These are phyloP conservation scores for Curvularia eragrostidis DNA, from an alignment of 2,329 filamentous ascomycete species.

Conservation along the genomic window DNA sequence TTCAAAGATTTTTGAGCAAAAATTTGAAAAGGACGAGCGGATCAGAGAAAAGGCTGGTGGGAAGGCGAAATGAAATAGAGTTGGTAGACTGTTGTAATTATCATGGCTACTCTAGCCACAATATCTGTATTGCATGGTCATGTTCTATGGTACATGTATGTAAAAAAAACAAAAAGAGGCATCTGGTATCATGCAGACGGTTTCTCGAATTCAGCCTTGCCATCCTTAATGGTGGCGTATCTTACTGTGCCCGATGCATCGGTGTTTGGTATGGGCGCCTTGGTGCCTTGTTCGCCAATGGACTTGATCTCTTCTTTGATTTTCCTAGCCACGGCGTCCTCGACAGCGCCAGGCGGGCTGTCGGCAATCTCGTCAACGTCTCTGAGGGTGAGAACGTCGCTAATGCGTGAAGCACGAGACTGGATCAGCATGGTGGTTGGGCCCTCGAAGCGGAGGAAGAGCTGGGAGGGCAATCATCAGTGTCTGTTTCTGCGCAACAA, in stretches of 20 bases:
- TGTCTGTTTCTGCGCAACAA: not conserved
- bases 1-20: slow-evolving; percentile 38
- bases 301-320: slow-evolving; percentile 48
- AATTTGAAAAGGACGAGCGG: slow-evolving; percentile 43
- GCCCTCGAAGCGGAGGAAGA: slow-evolving; percentile 90
- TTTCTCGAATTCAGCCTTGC: slow-evolving; percentile 39
- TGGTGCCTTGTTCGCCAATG: slow-evolving; percentile 29
- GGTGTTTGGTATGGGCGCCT: slow-evolving; percentile 25
- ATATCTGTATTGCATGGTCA: not conserved
- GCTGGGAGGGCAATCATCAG: slow-evolving; percentile 48
- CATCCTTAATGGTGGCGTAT: slow-evolving; percentile 37
- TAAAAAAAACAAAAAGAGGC: slow-evolving; percentile 18
- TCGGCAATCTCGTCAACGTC: slow-evolving; percentile 93
- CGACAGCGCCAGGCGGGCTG: slow-evolving; percentile 73
- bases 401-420: slow-evolving; percentile 79
- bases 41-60: slow-evolving; percentile 37
- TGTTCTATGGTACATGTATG: slow-evolving; percentile 15
- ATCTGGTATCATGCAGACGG: slow-evolving; percentile 11
- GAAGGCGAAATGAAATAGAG: slow-evolving; percentile 33
- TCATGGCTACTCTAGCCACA: not conserved
- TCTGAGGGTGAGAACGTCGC: slow-evolving; percentile 76
- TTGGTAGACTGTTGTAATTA: not conserved
- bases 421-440: slow-evolving; percentile 87
- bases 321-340: slow-evolving; percentile 57
- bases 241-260: slow-evolving; percentile 27